These are phyloP conservation scores for Wallacemonas collosoma DNA, from an alignment of 208 protist species.

Conservation along the genomic window DNA sequence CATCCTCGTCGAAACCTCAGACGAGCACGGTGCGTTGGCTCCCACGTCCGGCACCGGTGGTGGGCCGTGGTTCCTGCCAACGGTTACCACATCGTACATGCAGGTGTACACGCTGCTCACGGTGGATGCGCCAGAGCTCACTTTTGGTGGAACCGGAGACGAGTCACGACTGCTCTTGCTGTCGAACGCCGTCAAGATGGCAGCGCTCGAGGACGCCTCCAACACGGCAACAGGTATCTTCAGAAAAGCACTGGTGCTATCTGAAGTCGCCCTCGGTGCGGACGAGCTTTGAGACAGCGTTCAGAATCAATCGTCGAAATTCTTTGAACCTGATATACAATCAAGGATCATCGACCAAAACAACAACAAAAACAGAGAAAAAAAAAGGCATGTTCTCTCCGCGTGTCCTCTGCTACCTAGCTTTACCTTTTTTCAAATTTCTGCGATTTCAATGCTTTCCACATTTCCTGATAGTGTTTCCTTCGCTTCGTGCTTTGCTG, in stretches of 20 bases:
- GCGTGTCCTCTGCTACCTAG: too few relatives aligned
- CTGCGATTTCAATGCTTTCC: not conserved
- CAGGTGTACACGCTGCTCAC: constrained; percentile 11
- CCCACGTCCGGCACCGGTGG: not conserved
- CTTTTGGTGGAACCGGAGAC: not conserved
- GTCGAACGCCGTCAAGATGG: constrained; percentile 10
- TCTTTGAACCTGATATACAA: too few relatives aligned
- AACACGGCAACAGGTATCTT: constrained; percentile 6
- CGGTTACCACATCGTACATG: constrained; percentile 4
- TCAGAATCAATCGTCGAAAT: not conserved
- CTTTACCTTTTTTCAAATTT: too few relatives aligned
- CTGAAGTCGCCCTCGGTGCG: constrained; percentile 2
- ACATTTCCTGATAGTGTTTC: not conserved
- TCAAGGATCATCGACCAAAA: not conserved
- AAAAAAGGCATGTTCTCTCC: not conserved
- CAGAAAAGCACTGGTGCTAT: not conserved
- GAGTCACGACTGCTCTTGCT: constrained; percentile 1
- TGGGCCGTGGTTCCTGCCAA: constrained; percentile 1
- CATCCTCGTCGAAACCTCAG: not conserved
- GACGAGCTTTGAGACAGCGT: not conserved
- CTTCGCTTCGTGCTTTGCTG: not conserved
- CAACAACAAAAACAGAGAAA: not conserved
- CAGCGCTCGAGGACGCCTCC: constrained; percentile 6
- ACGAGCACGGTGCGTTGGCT: not conserved
- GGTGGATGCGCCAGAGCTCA: not conserved